These are phyloP conservation scores for Syzygium aqueum DNA, from an alignment of 345 rosid species.

Conservation along the genomic window DNA sequence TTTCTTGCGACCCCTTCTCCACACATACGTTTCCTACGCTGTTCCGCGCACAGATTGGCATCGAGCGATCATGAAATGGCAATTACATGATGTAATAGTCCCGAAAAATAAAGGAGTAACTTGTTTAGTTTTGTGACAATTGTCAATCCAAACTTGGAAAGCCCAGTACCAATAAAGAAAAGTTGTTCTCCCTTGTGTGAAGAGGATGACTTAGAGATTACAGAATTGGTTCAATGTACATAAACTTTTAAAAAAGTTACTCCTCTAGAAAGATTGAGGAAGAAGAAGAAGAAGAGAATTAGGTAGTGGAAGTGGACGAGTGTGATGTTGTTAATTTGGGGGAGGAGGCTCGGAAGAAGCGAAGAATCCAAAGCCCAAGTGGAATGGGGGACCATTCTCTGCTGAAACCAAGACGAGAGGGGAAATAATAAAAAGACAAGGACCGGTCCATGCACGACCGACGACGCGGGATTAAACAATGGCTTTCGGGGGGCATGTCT, in stretches of 20 bases:
- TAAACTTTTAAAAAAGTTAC: not conserved
- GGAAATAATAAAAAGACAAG: not conserved
- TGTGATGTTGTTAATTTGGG: not conserved
- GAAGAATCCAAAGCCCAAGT: not conserved
- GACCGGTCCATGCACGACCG: not conserved
- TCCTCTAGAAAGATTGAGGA: not conserved
- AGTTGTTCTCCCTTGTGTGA: not conserved
- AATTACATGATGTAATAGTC: not conserved
- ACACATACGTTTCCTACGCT: not conserved
- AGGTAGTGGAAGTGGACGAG: not conserved
- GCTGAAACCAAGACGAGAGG: not conserved
- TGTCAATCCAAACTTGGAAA: conserved; percentile 24
- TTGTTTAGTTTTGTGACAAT: conserved; percentile 48
- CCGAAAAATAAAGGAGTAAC: not conserved
- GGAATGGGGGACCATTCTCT: not conserved
- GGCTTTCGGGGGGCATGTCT: not conserved
- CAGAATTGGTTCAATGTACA: not conserved
- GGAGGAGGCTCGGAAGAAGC: not conserved
- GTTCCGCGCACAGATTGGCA: not conserved
- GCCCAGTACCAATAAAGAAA: not conserved
- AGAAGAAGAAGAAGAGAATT: not conserved
- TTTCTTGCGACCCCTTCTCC: not conserved
- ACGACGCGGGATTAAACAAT: not conserved
- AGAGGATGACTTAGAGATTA: not conserved
- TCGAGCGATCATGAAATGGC: not conserved